Base-by-base conservation (phyloP, 2,329 filamentous ascomycete genomes). In the Macrophomina pseudophaseolina region DNA sequence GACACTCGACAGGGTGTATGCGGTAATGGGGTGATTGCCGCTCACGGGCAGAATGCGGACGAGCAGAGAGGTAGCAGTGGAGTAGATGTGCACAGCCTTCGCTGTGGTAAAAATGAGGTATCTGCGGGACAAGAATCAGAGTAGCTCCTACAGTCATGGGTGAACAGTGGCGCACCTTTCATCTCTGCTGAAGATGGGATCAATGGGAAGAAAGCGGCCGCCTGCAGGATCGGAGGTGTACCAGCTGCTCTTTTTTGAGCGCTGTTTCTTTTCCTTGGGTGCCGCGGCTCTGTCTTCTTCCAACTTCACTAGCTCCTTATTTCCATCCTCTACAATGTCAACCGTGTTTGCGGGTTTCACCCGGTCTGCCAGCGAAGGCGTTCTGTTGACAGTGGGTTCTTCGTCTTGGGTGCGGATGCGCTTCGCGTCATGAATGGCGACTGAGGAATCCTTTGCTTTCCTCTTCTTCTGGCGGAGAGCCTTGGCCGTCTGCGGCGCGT, bases 11-110 rank as follows among this genome's bases (percentile, higher is more conserved):
- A 88, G 70, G 23, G 81, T 80, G 72, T 84, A 88, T 30, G 82
- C 81, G 28, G 82, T 78, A 28, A 90, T 79, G 11, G 74, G 77
- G 28, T 82, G 77, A 72, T 78, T 74, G 71, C 82, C 70, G n/a
- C 79, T 77, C 33, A 90, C 81, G 12, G 86, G 81, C 58, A 97
- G 89, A 66, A 88, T 87, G 71, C 92, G 89, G 53, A 92, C 83
- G 28, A 96, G 86, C 59, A 96, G 86, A 1, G 95, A 98, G 65
- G 93, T 93, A 70, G 87, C 83, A 35, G 92, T 87, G 1, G 91
- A 91, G 78, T 95, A 97, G 32, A 97, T 85, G 75, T 93, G 91
- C 64, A 97, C 83, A 9, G 90, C 90, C 33, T 87, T 89, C 68
- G 89, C 86, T 73, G 92, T 92, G 38, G 90, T 87, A 66, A 97